Percentiles rank a stretch among this genome's conserved stretches.
phyloP scores from a whole-genome alignment of 495 filamentous ascomycete genomes.

The Daldinia grandis region DNA sequence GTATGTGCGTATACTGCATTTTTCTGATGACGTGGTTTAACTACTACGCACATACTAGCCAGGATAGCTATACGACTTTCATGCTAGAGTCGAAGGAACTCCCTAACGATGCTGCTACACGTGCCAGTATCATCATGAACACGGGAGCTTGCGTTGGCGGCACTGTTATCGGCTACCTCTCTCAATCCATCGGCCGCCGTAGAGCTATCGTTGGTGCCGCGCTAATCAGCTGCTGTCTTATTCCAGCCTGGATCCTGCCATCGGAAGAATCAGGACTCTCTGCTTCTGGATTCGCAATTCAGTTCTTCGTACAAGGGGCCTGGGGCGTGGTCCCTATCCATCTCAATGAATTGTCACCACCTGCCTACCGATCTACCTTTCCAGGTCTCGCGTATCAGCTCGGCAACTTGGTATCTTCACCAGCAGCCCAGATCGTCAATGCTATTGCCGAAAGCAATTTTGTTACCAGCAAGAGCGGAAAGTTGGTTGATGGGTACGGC shows the following conservation, averaged over 20 bases:
- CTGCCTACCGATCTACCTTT: conserved; percentile 75
- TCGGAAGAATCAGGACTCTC: conserved; percentile 64
- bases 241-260: conserved; percentile 78
- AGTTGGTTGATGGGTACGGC: conserved; percentile 70
- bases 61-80: conserved; percentile 82
- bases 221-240: conserved; percentile 64
- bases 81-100: conserved; percentile 74
- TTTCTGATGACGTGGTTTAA: conserved; percentile 77
- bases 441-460: conserved; percentile 66
- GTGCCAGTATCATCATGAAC: conserved; percentile 78
- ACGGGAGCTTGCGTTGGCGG: conserved; percentile 77
- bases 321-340: conserved; percentile 82
- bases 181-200: conserved; percentile 75
- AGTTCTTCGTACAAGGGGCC: conserved; percentile 81
- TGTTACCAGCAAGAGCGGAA: conserved; percentile 57
- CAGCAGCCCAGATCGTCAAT: conserved; percentile 76
- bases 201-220: conserved; percentile 69
- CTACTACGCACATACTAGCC: conserved; percentile 58
- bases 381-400: conserved; percentile 76
- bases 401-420: conserved; percentile 79
- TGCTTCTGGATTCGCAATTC: conserved; percentile 75
- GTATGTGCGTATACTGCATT: conserved; percentile 72
- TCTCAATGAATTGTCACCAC: conserved; percentile 78
- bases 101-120: conserved; percentile 63
- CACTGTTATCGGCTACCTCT: conserved; percentile 74